These are phyloP conservation scores for Fusarium pseudonygamai DNA, from an alignment of 2,329 filamentous ascomycete species.

Conservation along the genomic window DNA sequence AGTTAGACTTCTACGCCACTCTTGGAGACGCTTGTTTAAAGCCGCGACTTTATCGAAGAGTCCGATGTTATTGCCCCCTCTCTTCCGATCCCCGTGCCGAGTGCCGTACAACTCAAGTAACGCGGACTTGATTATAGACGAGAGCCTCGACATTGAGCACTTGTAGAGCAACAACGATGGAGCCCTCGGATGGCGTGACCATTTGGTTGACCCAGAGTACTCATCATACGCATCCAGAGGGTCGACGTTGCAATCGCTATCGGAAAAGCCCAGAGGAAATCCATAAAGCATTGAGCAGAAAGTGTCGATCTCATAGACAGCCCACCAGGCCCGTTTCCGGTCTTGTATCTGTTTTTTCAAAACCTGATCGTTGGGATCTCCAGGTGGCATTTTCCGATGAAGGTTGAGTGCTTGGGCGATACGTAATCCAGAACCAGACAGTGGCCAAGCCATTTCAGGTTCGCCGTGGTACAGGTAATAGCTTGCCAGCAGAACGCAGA, in stretches of 20 bases:
- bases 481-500: conserved; percentile 49
- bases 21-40: background rate
- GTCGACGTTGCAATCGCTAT: background rate
- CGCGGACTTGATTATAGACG: conserved; percentile 22
- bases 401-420: conserved; percentile 49
- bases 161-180: conserved; percentile 35
- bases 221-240: background rate
- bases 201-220: conserved; percentile 9
- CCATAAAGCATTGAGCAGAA: conserved; percentile 54
- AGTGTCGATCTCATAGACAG: conserved; percentile 52
- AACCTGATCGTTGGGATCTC: conserved; percentile 45
- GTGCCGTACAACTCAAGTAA: conserved; percentile 26
- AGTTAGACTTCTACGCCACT: background rate
- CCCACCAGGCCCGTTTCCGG: conserved; percentile 53
- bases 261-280: conserved; percentile 46
- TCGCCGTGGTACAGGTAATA: conserved; percentile 51
- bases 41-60: background rate
- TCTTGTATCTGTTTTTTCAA: conserved; percentile 37
- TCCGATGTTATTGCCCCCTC: rapidly evolving
- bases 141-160: conserved; percentile 35
- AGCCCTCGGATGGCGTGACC: background rate
- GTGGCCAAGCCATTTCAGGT: conserved; percentile 50
- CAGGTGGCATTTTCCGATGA: conserved; percentile 28
- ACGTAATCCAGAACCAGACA: conserved; percentile 50
- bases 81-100: background rate